phyloP scores from a whole-genome alignment of 768 basidiomycete species.

The Auricularia heimuer region DNA sequence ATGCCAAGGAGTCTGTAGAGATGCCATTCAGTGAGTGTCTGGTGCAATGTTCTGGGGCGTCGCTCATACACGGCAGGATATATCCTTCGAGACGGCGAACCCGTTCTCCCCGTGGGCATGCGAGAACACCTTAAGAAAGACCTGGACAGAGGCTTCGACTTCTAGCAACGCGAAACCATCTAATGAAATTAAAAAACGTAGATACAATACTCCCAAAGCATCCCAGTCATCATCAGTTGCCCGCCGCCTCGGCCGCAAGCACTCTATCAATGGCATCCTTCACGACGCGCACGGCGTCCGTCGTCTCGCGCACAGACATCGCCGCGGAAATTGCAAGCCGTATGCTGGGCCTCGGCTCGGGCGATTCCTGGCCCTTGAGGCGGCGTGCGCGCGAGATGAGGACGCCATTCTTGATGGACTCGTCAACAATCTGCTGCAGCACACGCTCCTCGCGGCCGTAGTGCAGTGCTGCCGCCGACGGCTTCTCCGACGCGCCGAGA shows the following conservation, averaged over 20 bases:
- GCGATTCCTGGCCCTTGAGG: slow-evolving; percentile 71
- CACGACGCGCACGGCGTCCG: slow-evolving; percentile 36
- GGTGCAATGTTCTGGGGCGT: background rate
- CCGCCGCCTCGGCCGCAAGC: background rate
- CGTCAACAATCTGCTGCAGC: slow-evolving; percentile 89
- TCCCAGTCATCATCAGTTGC: background rate
- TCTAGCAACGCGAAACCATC: slow-evolving; percentile 28
- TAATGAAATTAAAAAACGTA: background rate
- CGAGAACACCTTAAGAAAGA: slow-evolving; percentile 74
- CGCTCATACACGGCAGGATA: slow-evolving; percentile 43
- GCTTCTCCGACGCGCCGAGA: slow-evolving; percentile 11
- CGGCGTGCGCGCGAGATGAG: slow-evolving; percentile 79
- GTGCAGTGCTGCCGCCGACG: slow-evolving; percentile 38
- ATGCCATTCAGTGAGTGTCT: slow-evolving; percentile 88
- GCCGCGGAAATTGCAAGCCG: slow-evolving; percentile 73
- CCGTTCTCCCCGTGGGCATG: slow-evolving; percentile 86
- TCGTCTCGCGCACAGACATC: slow-evolving; percentile 80
- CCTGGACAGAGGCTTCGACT: slow-evolving; percentile 78
- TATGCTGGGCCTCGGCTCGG: slow-evolving; percentile 75
- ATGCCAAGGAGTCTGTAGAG: slow-evolving; percentile 81
- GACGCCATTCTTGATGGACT: slow-evolving; percentile 70
- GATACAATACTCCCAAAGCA: background rate
- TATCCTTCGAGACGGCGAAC: slow-evolving; percentile 40
- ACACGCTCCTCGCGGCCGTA: slow-evolving; percentile 63
- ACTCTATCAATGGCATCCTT: background rate